Base-by-base conservation (phyloP, 1,284 basidiomycete species). In the Pseudozyma sp. region DNA sequence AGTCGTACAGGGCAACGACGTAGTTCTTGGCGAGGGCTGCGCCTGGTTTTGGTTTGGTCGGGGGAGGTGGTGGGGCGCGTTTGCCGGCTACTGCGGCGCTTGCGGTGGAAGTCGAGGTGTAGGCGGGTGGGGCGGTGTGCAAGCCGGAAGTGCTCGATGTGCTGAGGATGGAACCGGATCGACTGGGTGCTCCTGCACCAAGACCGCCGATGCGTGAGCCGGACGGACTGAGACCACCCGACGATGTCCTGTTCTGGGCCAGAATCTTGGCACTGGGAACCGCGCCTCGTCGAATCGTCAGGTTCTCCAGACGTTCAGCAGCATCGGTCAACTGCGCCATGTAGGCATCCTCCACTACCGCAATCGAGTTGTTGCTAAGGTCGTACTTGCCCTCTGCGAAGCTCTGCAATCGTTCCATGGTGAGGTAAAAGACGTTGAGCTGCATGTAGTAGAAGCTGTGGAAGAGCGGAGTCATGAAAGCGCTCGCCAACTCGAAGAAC, bases 371-470 rank as follows among this genome's bases (percentile, higher is more conserved):
- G 29, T 90, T 88, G 40, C 90, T 86, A 10, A 90, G 83, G 74
- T 95, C 92, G 84, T 92, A 95, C 83, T 92, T 93, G 63, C 90
- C 89, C 69, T 95, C 47, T 2, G 81, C 92, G 82, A 96, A 98
- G 37, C 88, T 88, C 84, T 92, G 92, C 81, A 97, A 87, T 87
- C 95, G 95, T 86, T 98, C 96, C 67, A 96, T 88, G 83, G 97
- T 90, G 65, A 96, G 87, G 85, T 97, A 97, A 86, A 91, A 96
- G 60, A 97, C 92, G 85, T 97, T 97, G 92, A 84, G 71, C 61
- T 98, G 94, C 96, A 99, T 98, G 86, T 97, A 99, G 88, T 94
- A 99, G 88, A 96, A 95, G 29, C 94, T 96, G 82, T 97, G 92
- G 89, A 97, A 99, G 14, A 99, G 87, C 1, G 97, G 97, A 74